Evolutionary conservation across 2,329 filamentous ascomycete genomes (phyloP).

Genomic region (Pseudogymnoascus sp.): DNA sequence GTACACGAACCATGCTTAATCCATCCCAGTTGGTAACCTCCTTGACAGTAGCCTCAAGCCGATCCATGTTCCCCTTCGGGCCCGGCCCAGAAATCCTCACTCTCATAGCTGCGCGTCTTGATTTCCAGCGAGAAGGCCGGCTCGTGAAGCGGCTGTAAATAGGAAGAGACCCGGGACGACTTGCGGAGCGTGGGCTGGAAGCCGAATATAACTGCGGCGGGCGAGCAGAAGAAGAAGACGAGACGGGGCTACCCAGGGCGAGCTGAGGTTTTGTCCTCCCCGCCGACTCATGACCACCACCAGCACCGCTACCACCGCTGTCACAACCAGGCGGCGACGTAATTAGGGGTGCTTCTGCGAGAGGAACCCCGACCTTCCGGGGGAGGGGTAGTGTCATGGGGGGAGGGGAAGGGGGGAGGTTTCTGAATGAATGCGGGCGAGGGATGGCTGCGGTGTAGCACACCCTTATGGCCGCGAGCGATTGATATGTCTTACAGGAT

Average conservation of each 20-base stretch:
- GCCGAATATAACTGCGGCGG: background rate
- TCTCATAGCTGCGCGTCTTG: background rate
- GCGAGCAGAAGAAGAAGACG: background rate
- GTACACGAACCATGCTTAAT: constrained; percentile 35
- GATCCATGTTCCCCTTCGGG: background rate
- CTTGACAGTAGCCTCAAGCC: background rate
- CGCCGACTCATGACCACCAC: background rate
- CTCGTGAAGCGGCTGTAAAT: background rate
- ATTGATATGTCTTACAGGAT: background rate
- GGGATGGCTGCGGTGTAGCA: background rate
- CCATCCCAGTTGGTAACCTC: constrained; percentile 34
- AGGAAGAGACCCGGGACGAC: background rate
- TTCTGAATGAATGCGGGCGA: background rate
- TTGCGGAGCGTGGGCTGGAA: background rate
- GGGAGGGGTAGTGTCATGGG: background rate
- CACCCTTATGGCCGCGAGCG: background rate
- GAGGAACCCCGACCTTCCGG: background rate
- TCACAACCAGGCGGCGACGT: background rate
- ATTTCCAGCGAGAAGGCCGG: background rate
- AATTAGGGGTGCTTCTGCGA: background rate
- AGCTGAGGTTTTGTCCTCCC: background rate
- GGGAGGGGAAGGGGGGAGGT: background rate
- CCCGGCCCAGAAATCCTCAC: background rate
- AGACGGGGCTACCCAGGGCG: background rate
- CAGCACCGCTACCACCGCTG: no score